Conservation (phyloP, 2,329 filamentous ascomycete genomes). For the Rachicladosporium sp. region DNA sequence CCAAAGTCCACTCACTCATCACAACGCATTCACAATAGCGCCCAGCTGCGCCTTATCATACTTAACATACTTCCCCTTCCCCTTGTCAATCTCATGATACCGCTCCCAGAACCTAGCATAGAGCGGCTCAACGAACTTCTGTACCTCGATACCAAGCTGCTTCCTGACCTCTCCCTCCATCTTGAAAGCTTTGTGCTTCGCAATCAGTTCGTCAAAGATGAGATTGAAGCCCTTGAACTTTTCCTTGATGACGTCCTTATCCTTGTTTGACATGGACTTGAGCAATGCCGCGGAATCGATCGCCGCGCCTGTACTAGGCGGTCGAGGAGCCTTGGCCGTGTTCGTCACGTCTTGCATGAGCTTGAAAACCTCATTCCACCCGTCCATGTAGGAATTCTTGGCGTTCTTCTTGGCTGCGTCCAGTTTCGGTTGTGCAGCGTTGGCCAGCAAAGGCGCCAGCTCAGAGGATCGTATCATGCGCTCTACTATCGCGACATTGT, state of each 20-base stretch:
- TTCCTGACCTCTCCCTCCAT: conserved; percentile 87
- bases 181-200: conserved; percentile 65
- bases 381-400: conserved; percentile 66
- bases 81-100: conserved; percentile 95
- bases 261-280: conserved; percentile 73
- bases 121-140: conserved; percentile 82
- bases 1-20: conserved; percentile 21
- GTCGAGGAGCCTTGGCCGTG: conserved; percentile 62
- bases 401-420: conserved; percentile 84
- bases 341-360: conserved; percentile 85
- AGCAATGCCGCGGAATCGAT: conserved; percentile 73
- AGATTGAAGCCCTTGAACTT: conserved; percentile 90
- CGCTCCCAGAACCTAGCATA: conserved; percentile 94
- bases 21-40: conserved; percentile 36
- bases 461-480: conserved; percentile 75
- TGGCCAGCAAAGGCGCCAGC: conserved; percentile 52
- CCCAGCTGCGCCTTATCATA: conserved; percentile 81
- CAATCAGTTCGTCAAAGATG: conserved; percentile 78
- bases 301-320: conserved; percentile 52
- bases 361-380: conserved; percentile 77
- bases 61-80: conserved; percentile 95
- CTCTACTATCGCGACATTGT: conserved; percentile 73
- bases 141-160: conserved; percentile 70
- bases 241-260: conserved; percentile 91
- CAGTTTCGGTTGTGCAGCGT: conserved; percentile 38